Evolutionary conservation across 1,284 basidiomycete genomes (phyloP).

Genomic region (Sanghuangporus weigelae): DNA sequence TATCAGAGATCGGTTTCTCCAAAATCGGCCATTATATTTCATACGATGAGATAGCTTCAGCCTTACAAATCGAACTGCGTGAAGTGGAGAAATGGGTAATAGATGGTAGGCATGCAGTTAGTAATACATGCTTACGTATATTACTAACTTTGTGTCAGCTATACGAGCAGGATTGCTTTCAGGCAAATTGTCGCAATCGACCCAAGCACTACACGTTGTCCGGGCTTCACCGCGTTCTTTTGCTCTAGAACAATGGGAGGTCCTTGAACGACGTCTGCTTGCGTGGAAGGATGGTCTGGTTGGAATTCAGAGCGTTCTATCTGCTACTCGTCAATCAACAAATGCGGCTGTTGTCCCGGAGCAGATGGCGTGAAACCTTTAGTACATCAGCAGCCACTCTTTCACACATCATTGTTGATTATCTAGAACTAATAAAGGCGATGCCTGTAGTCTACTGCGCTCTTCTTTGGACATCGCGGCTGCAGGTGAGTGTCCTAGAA

Average conservation of each 20-base stretch:
- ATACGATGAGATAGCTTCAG: constrained; percentile 69
- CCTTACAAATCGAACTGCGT: constrained; percentile 59
- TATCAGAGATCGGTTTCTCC: constrained; percentile 75
- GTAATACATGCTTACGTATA: background rate
- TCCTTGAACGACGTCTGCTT: constrained; percentile 71
- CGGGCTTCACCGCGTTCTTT: constrained; percentile 78
- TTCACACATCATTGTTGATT: too few relatives aligned
- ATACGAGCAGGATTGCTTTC: constrained; percentile 80
- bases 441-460: too few relatives aligned
- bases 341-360: constrained; percentile 23
- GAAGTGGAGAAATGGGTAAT: constrained; percentile 92
- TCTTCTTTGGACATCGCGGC: too few relatives aligned
- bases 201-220: constrained; percentile 70
- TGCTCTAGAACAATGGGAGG: constrained; percentile 77
- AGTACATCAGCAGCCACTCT: too few relatives aligned
- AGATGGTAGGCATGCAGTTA: constrained; percentile 55
- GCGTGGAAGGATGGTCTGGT: constrained; percentile 77
- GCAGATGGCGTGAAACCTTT: background rate
- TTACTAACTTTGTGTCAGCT: constrained; percentile 40
- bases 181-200: constrained; percentile 83
- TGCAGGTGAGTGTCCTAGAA: too few relatives aligned
- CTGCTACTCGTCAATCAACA: constrained; percentile 49
- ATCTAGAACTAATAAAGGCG: too few relatives aligned
- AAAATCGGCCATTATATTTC: constrained; percentile 73
- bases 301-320: constrained; percentile 64